A percentile compares a stretch with the other conserved stretches of the same genome.
Evolutionary conservation across 2,329 filamentous ascomycete genomes (phyloP).

Genomic region (Pseudophaeomoniella oleicola): DNA sequence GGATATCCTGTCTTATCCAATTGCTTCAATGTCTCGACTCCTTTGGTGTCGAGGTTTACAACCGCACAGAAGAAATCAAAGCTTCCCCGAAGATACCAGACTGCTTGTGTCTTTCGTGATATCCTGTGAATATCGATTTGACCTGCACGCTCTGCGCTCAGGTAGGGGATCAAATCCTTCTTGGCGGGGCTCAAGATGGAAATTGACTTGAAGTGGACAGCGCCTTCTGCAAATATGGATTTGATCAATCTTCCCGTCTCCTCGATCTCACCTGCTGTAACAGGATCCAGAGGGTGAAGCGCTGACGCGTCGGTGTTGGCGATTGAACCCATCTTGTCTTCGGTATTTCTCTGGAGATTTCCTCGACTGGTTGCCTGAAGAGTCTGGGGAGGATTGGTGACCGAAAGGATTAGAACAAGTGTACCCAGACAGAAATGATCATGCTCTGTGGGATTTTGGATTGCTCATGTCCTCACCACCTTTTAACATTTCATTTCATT

Average conservation of each 20-base stretch:
- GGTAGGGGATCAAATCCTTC: slow-evolving; percentile 28
- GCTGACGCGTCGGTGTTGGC: no score
- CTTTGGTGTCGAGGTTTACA: slow-evolving; percentile 12
- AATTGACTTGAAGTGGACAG: slow-evolving; percentile 32
- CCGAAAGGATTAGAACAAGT: no score
- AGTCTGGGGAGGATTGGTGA: no score
- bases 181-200: slow-evolving; percentile 37
- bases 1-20: slow-evolving; percentile 27
- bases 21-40: slow-evolving; percentile 15
- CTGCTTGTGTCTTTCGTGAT: slow-evolving; percentile 3
- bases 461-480: no score
- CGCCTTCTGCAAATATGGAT: not conserved
- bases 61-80: slow-evolving; percentile 22
- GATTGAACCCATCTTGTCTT: no score
- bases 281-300: slow-evolving; percentile 17
- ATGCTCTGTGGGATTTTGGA: no score
- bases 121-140: no score
- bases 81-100: slow-evolving; percentile 17
- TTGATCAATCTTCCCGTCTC: slow-evolving; percentile 8
- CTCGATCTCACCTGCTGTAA: slow-evolving; percentile 17
- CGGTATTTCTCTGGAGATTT: no score
- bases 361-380: no score
- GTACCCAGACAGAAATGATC: no score
- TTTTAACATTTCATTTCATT: no score
- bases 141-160: slow-evolving; percentile 27